Evolutionary conservation across 441 rosid species (phyloP).

Genomic region (Adansonia gregorii): DNA sequence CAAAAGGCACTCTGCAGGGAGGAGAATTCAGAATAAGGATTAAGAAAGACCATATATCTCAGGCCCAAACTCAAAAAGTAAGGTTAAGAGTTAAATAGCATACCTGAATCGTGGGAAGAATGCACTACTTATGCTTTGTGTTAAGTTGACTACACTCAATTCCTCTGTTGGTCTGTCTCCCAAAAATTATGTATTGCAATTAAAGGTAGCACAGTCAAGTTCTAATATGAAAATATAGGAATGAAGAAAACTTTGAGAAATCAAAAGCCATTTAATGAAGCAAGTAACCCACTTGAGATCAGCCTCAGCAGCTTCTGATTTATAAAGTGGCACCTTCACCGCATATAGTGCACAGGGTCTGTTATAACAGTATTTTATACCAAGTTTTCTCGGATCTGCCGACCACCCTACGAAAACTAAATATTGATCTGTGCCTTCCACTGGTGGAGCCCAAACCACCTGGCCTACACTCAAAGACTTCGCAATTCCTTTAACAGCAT

Average conservation of each 20-base stretch:
- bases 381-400: conserved; percentile 76
- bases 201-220: conserved; percentile 8
- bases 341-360: conserved; percentile 85
- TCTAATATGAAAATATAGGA: conserved; percentile 25
- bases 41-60: not conserved
- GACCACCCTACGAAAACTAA: conserved; percentile 91
- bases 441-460: conserved; percentile 85
- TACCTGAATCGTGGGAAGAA: conserved; percentile 87
- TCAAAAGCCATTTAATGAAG: conserved; percentile 23
- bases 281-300: conserved; percentile 59
- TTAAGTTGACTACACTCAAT: conserved; percentile 45
- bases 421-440: conserved; percentile 49
- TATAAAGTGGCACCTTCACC: conserved; percentile 41
- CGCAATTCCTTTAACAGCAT: conserved; percentile 66
- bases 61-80: conserved; percentile 1
- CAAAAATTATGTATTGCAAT: conserved; percentile 22
- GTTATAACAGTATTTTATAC: conserved; percentile 85
- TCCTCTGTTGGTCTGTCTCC: conserved; percentile 58
- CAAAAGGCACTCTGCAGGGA: not conserved
- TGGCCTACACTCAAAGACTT: conserved; percentile 83
- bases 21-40: not conserved
- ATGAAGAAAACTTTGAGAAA: conserved; percentile 7
- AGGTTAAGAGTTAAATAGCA: conserved; percentile 26
- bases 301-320: conserved; percentile 39
- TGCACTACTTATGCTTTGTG: conserved; percentile 75